phyloP scores from a whole-genome alignment of 1,284 basidiomycete genomes.

The Cryptococcus jaspeensis region DNA sequence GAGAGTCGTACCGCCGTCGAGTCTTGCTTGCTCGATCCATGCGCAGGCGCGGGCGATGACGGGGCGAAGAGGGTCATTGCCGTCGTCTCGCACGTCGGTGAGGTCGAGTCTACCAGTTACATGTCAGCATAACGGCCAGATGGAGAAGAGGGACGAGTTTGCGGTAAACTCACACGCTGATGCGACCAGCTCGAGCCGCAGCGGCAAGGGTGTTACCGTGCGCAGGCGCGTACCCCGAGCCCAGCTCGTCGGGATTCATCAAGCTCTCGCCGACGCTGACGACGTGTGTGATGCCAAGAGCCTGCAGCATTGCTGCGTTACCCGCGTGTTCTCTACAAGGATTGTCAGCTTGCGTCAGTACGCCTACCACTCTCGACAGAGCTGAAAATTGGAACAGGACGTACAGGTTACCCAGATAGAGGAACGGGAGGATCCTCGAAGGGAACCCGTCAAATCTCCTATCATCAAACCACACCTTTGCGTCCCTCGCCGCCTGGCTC shows the following conservation, averaged over 20 bases:
- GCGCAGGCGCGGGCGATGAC: constrained; percentile 82
- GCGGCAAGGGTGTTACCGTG: constrained; percentile 40
- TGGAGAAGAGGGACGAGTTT: too few relatives aligned
- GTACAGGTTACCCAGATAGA: constrained; percentile 92
- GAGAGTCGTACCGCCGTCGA: constrained; percentile 79
- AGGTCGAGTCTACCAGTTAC: constrained; percentile 45
- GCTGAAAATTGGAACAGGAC: too few relatives aligned
- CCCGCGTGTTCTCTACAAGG: constrained; percentile 75
- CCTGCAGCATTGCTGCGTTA: constrained; percentile 92
- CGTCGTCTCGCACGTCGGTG: constrained; percentile 68
- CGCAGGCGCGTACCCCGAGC: constrained; percentile 30
- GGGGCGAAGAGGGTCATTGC: constrained; percentile 88
- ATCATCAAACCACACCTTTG: constrained; percentile 86
- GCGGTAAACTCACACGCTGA: constrained; percentile 36
- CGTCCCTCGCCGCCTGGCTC: constrained; percentile 25
- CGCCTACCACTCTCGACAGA: not conserved
- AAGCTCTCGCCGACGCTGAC: constrained; percentile 85
- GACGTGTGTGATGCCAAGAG: constrained; percentile 95
- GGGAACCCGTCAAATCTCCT: constrained; percentile 93
- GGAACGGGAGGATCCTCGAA: constrained; percentile 85
- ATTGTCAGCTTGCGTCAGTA: not conserved
- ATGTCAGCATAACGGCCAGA: constrained; percentile 17
- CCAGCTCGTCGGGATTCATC: constrained; percentile 29
- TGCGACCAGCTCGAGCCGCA: constrained; percentile 39
- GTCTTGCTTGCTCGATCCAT: constrained; percentile 86